Evolutionary conservation across 1,139 yeast species (phyloP), one percentile per base, ranked within the genome.

Genomic region (Pichia norvegensis): DNA sequence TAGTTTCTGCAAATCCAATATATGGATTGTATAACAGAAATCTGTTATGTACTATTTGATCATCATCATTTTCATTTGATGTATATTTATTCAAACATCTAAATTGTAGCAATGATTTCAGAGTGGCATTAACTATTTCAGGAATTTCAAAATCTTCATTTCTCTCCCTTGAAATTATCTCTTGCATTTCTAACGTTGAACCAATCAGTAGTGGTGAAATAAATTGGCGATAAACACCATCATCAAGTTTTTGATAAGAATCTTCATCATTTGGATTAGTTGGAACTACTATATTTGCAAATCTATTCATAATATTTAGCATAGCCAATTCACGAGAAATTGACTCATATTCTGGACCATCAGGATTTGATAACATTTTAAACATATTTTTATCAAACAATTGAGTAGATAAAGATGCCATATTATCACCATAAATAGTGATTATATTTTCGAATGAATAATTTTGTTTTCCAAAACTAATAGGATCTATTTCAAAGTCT

Each of bases 111-210:
- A 77, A 58, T 43, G 55, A 75, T 49, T 42, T 66, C 57, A 51
- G 71, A 57, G 54, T 67, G 52, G 52, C 66, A 63, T 23, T 55
- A 52, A 45, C 46, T 36, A 52, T 50, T 23, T 55, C 54, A 16
- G 55, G 46, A 14, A 56, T 41, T 17, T 35, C 29, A 8, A 41
- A 39, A 11, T 72, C 61, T 4, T 27, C 27, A 1, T 74, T 74
- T 16, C 14, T 31, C 7, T 31, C 25, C 52, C 87, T 68, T 1
- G 77, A 66, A 0, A 79, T 58, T 25, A 79, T 72, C 56, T 81
- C 87, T 43, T 69, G 61, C 73, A 78, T 72, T 41, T 74, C 70
- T 29, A 81, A 69, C 0, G 84, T 77, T 52, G 79, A 74, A 50
- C 79, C 80, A 55, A 80, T 63, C 46, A 73, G 43, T 23, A 54